Evolutionary conservation across 73 alveolate species (phyloP).

Genomic region (Paramecium primaurelia): DNA sequence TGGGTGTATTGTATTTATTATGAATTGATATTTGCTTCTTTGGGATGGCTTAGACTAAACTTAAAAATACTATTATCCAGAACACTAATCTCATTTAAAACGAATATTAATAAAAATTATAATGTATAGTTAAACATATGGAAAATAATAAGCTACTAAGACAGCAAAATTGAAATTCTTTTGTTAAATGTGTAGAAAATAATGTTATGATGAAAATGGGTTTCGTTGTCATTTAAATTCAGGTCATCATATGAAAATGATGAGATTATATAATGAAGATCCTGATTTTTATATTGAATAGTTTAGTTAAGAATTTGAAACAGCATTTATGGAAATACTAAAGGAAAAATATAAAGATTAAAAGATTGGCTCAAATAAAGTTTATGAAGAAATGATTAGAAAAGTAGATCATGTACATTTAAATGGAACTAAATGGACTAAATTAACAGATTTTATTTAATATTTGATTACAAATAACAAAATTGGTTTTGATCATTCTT

Average conservation of each 20-base stretch:
- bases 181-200: conserved; percentile 55
- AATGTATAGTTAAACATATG: conserved; percentile 37
- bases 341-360: conserved; percentile 4
- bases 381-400: conserved; percentile 52
- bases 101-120: neutral
- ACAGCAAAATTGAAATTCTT: conserved; percentile 45
- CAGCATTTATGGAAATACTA: conserved; percentile 39
- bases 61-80: neutral
- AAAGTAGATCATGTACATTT: conserved; percentile 61
- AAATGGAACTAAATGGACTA: conserved; percentile 62
- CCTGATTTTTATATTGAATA: conserved; percentile 52
- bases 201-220: conserved; percentile 61
- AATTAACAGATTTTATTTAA: conserved; percentile 32
- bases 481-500: neutral
- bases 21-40: neutral
- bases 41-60: neutral
- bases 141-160: conserved; percentile 38
- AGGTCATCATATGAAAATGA: conserved; percentile 62
- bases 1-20: neutral
- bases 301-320: conserved; percentile 52
- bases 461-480: neutral
- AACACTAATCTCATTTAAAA: neutral
- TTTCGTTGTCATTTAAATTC: conserved; percentile 52
- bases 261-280: conserved; percentile 43
- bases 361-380: conserved; percentile 48